Conservation (phyloP, 2,329 filamentous ascomycete genomes). For the Ascochyta koolunga region DNA sequence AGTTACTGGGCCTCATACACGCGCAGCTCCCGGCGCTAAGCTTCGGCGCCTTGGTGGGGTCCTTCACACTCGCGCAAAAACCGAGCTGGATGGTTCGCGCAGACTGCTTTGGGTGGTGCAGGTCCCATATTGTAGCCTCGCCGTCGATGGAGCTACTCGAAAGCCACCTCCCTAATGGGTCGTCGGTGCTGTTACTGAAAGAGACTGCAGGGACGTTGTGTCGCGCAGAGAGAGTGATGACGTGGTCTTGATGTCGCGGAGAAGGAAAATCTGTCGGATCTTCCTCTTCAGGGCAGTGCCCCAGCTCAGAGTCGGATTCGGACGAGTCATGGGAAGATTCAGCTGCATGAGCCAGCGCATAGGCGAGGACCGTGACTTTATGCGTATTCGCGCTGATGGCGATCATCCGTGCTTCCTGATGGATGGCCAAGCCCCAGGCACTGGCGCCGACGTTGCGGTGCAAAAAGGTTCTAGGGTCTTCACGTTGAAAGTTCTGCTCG, state of each 20-base stretch:
- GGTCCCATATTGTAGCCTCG: constrained; percentile 56
- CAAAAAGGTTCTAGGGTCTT: constrained; percentile 66
- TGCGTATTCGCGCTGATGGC: constrained; percentile 81
- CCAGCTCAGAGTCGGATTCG: not conserved
- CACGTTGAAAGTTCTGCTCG: constrained; percentile 37
- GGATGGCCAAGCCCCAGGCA: constrained; percentile 89
- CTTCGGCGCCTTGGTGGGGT: constrained; percentile 15
- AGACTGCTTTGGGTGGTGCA: constrained; percentile 28
- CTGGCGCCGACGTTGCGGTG: constrained; percentile 76
- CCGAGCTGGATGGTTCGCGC: constrained; percentile 32
- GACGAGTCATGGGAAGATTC: not conserved
- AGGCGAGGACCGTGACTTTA: constrained; percentile 64
- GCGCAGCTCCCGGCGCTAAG: constrained; percentile 12
- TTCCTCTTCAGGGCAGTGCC: not conserved
- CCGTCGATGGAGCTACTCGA: constrained; percentile 63
- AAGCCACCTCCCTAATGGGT: constrained; percentile 62
- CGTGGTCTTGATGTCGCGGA: constrained; percentile 35
- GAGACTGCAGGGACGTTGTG: constrained; percentile 64
- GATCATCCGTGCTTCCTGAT: constrained; percentile 80
- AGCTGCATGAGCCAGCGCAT: constrained; percentile 54
- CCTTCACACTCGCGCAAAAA: constrained; percentile 26
- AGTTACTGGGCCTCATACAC: constrained; percentile 16
- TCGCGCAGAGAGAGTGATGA: constrained; percentile 25
- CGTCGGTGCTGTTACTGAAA: constrained; percentile 64
- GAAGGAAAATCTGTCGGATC: constrained; percentile 27